Evolutionary conservation across 2,329 filamentous ascomycete genomes (phyloP), one percentile per base, ranked within the genome.

Genomic region (Sodiomyces alkalinus): DNA sequence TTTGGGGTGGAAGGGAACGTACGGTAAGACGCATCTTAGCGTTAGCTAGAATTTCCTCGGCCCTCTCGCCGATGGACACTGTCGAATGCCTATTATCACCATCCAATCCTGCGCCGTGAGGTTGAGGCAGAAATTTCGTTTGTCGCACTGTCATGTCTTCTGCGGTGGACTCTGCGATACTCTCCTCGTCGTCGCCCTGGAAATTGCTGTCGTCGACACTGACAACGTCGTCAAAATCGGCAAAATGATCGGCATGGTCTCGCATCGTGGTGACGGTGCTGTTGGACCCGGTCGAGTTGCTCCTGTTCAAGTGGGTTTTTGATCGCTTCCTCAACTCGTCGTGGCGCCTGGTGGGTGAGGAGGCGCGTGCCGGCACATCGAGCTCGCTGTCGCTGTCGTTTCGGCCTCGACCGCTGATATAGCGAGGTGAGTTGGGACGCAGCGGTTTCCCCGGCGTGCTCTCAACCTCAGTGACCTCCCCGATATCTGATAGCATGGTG

Each of bases 31-130:
- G 68, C 49, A 74, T 77, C 57, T 94, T 94, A 18, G 87, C 87
- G 53, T 92, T 93, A 31, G 85, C 82, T 31, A 96, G 63, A 46
- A 94, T 94, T 45, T 86, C 65, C 48, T 94, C 86, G 2, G 86
- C 86, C 42, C 83, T 72, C 40, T 77, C 75, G 49, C 82, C 87
- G 37, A 92, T 56, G 15, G 80, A 74, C 11, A 68, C 74, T 27
- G 80, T 81, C 4, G 81, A 81, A 42, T 77, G 71, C 24, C 65
- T 62, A 31, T 79, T 68, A 32, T 35, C 37, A 21, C 39, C 35
- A 17, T 39, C 51, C 34, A 41, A 7, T n/a, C 27, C 27, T 11
- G 23, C 35, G 36, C 49, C 19, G 25, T 35, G 32, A 41, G 39
- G 29, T 35, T 39, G 27, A 34, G 45, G 43, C 34, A 43, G 39